These are phyloP conservation scores for Kodamaea neixiangensis DNA, from an alignment of 805 yeast genomes.

Conservation along the genomic window DNA sequence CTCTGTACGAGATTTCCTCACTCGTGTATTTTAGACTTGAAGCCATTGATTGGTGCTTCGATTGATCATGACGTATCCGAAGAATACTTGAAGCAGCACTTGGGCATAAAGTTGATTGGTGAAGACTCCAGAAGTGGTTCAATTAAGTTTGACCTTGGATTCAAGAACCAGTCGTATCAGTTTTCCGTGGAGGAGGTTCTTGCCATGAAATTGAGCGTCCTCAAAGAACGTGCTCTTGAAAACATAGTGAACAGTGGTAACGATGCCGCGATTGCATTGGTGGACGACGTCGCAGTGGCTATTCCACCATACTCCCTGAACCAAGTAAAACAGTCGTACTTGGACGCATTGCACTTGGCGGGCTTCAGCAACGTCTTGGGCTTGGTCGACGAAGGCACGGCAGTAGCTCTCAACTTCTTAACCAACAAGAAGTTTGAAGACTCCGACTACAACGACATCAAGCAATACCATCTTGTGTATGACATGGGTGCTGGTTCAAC, in stretches of 20 bases:
- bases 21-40: constrained; percentile 64
- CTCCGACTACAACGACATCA: constrained; percentile 35
- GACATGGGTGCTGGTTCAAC: constrained; percentile 95
- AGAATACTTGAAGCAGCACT: constrained; percentile 55
- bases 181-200: constrained; percentile 71
- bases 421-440: constrained; percentile 46
- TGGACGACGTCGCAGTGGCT: constrained; percentile 71
- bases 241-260: constrained; percentile 43
- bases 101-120: constrained; percentile 54
- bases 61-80: constrained; percentile 47
- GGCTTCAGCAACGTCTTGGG: constrained; percentile 60
- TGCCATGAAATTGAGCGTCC: constrained; percentile 78
- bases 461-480: constrained; percentile 68
- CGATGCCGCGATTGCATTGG: constrained; percentile 44
- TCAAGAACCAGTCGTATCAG: constrained; percentile 28
- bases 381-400: constrained; percentile 87
- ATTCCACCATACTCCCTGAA: constrained; percentile 73
- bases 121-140: constrained; percentile 46
- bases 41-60: constrained; percentile 68
- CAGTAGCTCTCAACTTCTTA: constrained; percentile 83
- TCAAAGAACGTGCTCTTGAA: constrained; percentile 62
- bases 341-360: constrained; percentile 72
- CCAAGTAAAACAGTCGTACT: constrained; percentile 66
- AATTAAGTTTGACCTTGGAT: constrained; percentile 55
- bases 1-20: constrained; percentile 74